Evolutionary conservation across 208 protist species (phyloP), one percentile per base, ranked within the genome.

Genomic region (Leishmania mexicana): DNA sequence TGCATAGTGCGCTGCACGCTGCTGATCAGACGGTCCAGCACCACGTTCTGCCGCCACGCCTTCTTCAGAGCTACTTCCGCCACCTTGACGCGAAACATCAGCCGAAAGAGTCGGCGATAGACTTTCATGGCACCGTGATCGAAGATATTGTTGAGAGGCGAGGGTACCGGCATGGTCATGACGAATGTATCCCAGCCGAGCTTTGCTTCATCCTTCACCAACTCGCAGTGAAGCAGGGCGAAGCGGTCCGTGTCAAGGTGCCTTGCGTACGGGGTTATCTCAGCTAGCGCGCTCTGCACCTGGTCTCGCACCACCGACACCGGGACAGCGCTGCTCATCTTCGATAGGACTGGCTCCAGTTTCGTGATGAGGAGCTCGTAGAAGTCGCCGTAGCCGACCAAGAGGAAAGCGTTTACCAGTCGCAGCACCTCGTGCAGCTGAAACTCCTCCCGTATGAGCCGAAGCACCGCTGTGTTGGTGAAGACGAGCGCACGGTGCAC

Each of bases 61-160:
- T 88, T 86, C 75, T 94, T 94, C 51, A 94, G 80, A 31, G 89
- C 83, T 60, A 94, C 90, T 76, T 94, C 88, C 75, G 89, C 88
- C 45, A 86, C 83, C 82, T 94, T 94, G 31, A 91, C 90, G 65
- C 88, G 90, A 76, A 94, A 94, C 86, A 94, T 87, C 74, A 94
- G 85, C 28, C 89, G 88, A 78, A 94, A 94, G 21, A 94, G 84
- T 3, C 89, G 82, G 17, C 88, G 82, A 72, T 94, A 94, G 28
- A 94, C 90, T 75, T 91, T 90, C 75, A 84, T 87, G 15, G 90
- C 79, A 42, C 62, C 65, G n/a, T 77, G 57, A 76, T 94, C 90
- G 70, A 94, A 91, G 31, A 94, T 74, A 64, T 92, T 92, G 83
- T 94, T 94, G n/a, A 94, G 88, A 65, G 90, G 90, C 62, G 90